Conservation (phyloP, 2,329 filamentous ascomycete genomes). For the Fonsecaea pedrosoi region DNA sequence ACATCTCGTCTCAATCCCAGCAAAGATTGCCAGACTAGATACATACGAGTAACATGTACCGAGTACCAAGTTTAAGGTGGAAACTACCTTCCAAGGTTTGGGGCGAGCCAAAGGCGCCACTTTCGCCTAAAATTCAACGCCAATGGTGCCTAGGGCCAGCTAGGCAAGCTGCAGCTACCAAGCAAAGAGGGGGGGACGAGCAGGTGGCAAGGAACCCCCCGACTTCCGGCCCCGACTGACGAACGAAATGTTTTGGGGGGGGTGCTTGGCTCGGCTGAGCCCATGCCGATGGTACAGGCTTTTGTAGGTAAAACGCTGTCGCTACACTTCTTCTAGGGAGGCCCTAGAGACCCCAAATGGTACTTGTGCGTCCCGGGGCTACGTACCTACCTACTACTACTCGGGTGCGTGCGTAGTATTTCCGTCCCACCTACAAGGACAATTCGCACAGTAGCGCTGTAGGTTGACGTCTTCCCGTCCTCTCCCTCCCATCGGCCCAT, state of each 20-base stretch:
- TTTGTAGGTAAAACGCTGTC: background rate
- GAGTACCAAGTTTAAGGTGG: background rate
- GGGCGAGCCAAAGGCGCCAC: background rate
- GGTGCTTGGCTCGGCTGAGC: conserved; percentile 1
- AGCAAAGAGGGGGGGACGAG: background rate
- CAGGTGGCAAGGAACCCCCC: background rate
- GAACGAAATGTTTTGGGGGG: background rate
- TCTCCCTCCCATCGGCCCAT: background rate
- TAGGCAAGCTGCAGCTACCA: background rate
- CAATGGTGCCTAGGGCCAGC: background rate
- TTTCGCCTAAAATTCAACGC: background rate
- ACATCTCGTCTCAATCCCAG: background rate
- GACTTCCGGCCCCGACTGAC: conserved; percentile 6
- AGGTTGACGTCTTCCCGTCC: background rate
- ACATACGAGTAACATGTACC: background rate
- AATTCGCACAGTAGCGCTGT: background rate
- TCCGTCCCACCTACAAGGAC: background rate
- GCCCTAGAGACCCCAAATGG: background rate
- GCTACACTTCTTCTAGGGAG: background rate
- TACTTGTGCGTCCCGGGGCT: background rate
- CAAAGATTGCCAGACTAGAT: background rate
- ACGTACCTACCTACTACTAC: background rate
- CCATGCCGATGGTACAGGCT: background rate
- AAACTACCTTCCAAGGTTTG: background rate
- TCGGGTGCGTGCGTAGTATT: background rate